Percentiles rank a stretch among this genome's conserved stretches.
Evolutionary conservation across 345 rosid genomes (phyloP).

Genomic region (Ceriops decandra): DNA sequence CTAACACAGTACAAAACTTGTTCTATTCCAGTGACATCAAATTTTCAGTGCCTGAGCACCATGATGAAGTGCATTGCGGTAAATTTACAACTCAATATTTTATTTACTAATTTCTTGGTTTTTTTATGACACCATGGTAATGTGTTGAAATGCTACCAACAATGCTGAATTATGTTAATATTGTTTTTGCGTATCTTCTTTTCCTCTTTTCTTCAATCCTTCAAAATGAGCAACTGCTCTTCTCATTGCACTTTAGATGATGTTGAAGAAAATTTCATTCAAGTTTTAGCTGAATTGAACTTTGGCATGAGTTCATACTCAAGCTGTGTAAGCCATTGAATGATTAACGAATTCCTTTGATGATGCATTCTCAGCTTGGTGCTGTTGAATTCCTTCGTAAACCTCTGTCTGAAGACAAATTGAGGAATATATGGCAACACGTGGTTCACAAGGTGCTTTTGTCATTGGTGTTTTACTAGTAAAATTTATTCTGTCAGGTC

Average conservation of each 20-base stretch:
- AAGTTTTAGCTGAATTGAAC: background rate
- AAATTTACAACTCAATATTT: background rate
- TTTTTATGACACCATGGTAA: too few relatives aligned
- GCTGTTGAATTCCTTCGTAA: conserved; percentile 93
- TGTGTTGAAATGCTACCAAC: too few relatives aligned
- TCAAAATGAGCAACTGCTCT: too few relatives aligned
- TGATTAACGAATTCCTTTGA: conserved; percentile 16
- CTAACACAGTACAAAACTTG: conserved; percentile 19
- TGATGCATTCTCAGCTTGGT: conserved; percentile 64
- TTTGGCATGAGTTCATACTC: background rate
- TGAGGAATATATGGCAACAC: conserved; percentile 93
- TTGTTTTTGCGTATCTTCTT: too few relatives aligned
- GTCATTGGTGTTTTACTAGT: background rate
- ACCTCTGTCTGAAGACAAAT: conserved; percentile 78
- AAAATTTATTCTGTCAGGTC: background rate
- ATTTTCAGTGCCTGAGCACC: conserved; percentile 71
- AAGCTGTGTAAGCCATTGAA: background rate
- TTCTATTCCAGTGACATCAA: conserved; percentile 69
- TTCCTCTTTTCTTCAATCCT: too few relatives aligned
- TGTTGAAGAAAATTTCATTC: too few relatives aligned
- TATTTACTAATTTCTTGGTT: too few relatives aligned
- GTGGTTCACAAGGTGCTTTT: conserved; percentile 81
- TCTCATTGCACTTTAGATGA: too few relatives aligned
- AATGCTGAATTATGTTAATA: too few relatives aligned
- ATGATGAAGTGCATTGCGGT: conserved; percentile 97